Percentiles rank a stretch among this genome's conserved stretches.
Conservation (phyloP, 202 grass and related monocot genomes). For the Hordeum pubiflorum region DNA sequence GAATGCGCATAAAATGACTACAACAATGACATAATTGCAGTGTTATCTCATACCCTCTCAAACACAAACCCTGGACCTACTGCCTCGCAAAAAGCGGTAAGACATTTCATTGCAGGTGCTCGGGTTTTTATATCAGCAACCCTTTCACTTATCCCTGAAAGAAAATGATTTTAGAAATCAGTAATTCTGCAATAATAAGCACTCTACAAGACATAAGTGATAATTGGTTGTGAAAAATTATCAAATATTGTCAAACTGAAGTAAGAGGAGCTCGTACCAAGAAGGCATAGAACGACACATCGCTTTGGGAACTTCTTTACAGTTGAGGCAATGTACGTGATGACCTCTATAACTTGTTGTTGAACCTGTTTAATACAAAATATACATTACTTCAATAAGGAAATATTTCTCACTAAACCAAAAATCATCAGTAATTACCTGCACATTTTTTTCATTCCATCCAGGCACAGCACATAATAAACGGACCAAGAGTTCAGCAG, state of each 20-base stretch:
- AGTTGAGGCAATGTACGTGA: constrained; percentile 64
- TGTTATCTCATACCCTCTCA: constrained; percentile 68
- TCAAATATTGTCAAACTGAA: constrained; percentile 2
- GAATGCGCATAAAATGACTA: background rate
- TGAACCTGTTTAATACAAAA: constrained; percentile 76
- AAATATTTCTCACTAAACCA: background rate
- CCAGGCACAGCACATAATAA: constrained; percentile 89
- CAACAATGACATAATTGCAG: background rate
- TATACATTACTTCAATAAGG: constrained; percentile 8
- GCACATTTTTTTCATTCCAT: constrained; percentile 97
- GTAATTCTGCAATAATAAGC: background rate
- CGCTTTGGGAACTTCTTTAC: constrained; percentile 85
- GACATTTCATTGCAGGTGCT: constrained; percentile 82
- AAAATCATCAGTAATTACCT: constrained; percentile 47
- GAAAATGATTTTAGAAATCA: constrained; percentile 13
- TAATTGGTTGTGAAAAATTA: background rate
- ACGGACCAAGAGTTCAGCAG: constrained; percentile 79
- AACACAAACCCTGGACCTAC: constrained; percentile 96
- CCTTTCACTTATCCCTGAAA: constrained; percentile 83
- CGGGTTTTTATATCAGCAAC: constrained; percentile 99
- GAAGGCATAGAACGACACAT: constrained; percentile 80
- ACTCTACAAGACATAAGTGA: constrained; percentile 6
- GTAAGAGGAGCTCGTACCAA: constrained; percentile 42
- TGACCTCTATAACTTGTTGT: constrained; percentile 88
- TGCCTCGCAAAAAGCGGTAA: constrained; percentile 88